Conservation (phyloP, 305 asterid species). For the Solanum aculeatissimum region DNA sequence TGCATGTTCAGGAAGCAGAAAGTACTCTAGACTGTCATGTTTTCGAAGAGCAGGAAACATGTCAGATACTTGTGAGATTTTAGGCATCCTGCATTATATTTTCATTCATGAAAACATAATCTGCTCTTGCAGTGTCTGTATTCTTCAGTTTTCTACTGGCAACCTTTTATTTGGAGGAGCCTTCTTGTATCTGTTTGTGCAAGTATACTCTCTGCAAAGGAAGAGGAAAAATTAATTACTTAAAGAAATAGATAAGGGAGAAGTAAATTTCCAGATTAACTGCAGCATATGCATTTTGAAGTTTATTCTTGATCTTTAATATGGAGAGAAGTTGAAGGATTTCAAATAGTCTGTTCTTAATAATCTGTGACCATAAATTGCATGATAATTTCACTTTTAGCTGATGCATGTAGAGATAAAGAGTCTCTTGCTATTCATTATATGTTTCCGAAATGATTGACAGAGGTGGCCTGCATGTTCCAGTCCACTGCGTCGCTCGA, state of each 20-base stretch:
- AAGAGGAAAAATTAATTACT: not conserved
- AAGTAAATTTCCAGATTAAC: not conserved
- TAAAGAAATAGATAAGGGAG: not conserved
- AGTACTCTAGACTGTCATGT: not conserved
- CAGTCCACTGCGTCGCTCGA: slow-evolving; percentile 89
- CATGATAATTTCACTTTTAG: not conserved
- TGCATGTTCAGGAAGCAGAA: not conserved
- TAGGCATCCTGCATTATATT: not conserved
- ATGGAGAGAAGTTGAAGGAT: not conserved
- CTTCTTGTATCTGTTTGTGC: not conserved
- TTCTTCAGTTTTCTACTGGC: not conserved
- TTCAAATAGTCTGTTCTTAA: not conserved
- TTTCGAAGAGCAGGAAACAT: not conserved
- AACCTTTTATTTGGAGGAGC: not conserved
- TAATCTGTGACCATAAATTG: not conserved
- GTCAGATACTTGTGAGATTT: not conserved
- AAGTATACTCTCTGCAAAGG: not conserved
- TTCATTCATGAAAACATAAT: not conserved
- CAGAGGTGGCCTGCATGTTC: slow-evolving; percentile 7
- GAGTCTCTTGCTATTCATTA: not conserved
- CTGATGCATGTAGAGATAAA: not conserved
- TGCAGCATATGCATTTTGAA: not conserved
- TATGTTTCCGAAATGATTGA: slow-evolving; percentile 1
- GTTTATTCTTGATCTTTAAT: not conserved
- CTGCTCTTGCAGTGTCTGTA: not conserved